These are phyloP conservation scores for Amanita jacksonii DNA, from an alignment of 768 basidiomycete species.

Conservation along the genomic window DNA sequence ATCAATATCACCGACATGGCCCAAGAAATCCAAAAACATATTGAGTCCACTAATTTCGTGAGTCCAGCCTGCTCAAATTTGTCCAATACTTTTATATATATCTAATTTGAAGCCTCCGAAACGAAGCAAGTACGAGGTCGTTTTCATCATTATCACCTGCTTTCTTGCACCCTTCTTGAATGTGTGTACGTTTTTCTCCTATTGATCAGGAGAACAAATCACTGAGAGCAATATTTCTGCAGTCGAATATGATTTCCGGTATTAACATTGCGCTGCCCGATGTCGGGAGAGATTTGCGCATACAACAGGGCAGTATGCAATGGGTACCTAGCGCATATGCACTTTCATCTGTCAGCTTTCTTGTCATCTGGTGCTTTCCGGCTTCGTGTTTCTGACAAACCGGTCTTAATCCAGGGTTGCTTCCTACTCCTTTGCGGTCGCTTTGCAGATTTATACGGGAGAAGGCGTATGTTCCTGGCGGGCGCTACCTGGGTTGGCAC, in stretches of 20 bases:
- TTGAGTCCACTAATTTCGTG: too few relatives aligned
- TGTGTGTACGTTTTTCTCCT: neutral
- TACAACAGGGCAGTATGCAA: neutral
- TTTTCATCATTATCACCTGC: neutral
- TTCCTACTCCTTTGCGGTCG: conserved; percentile 35
- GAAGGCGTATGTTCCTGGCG: conserved; percentile 54
- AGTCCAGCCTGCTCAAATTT: too few relatives aligned
- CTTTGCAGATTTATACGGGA: conserved; percentile 72
- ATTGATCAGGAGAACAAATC: neutral
- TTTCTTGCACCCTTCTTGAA: neutral
- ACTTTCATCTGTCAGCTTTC: neutral
- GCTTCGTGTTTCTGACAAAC: too few relatives aligned
- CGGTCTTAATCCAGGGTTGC: too few relatives aligned
- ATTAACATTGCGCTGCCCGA: neutral
- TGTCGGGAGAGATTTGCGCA: neutral
- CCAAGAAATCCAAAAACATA: too few relatives aligned
- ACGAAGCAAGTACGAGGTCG: too few relatives aligned
- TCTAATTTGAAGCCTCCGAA: too few relatives aligned
- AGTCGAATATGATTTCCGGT: neutral
- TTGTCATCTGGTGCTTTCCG: too few relatives aligned
- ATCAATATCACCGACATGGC: too few relatives aligned
- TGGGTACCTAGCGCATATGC: neutral
- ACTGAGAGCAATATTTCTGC: neutral
- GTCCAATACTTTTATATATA: too few relatives aligned
- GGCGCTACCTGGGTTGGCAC: conserved; percentile 46